Base-by-base conservation (phyloP, 306 rosid genomes). In the Prunus dulcis region DNA sequence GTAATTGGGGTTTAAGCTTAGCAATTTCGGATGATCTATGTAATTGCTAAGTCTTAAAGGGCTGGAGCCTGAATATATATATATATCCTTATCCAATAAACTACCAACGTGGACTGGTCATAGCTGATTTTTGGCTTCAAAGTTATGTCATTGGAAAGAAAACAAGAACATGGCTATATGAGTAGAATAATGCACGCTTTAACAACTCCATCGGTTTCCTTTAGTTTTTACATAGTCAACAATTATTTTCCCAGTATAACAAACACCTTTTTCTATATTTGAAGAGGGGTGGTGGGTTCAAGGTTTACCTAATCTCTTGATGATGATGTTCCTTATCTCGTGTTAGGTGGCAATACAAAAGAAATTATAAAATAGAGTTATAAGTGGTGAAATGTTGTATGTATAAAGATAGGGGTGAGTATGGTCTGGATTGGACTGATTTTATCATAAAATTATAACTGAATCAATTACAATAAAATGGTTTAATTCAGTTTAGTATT, bases 161-260 rank as follows among this genome's bases (percentile, higher is more conserved):
- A 64, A n/a, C 1, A 52, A 5, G 41, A 5, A 19, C 2, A 12
- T 28, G 41, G 41, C 20, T 13, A 1, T 13, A 1, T 18, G 4
- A 67, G 18, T 68, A 67, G 68, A 45, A 13, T 52, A 72, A 38
- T 19, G 38, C 32, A 65, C 43, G 60, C 20, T 67, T 27, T 15
- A 72, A 72, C 78, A 64, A 72, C 63, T 69, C 75, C 81, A 77
- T 62, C 63, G 6, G 47, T 69, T 69, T 43, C 57, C 43, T 38
- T 23, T 41, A 2, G 41, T 23, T 18, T 25, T 25, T 43, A 73
- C 18, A 6, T 18, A 19, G 67, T 76, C 74, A 55, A 76, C 68
- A 45, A 45, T 58, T 17, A 6, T 60, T 58, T 58, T 68, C 53
- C 19, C 25, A 46, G 25, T 19, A 25, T 43, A 62, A 75, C 76